phyloP scores from a whole-genome alignment of 306 rosid genomes.

The barrel medic (Medicago truncatula) region MtrunA17r5.0-ANR NC_053044.1:23570001-23570500 shows the following conservation, averaged over 20 bases:
- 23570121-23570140: slow-evolving; percentile 50
- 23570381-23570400: slow-evolving; percentile 15
- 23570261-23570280: slow-evolving; percentile 52
- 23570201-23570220: slow-evolving; percentile 45
- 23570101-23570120: slow-evolving; percentile 45
- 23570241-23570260: slow-evolving; percentile 67
- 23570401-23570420: not conserved
- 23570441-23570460: not conserved
- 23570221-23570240: slow-evolving; percentile 50
- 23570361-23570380: not conserved
- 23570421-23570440: not conserved
- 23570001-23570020: slow-evolving; percentile 36
- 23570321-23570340: too few relatives aligned
- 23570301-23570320: too few relatives aligned
- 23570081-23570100: slow-evolving; percentile 54
- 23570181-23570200: slow-evolving; percentile 39
- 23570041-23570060: slow-evolving; percentile 67
- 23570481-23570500: not conserved
- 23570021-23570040: slow-evolving; percentile 7
- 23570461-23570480: not conserved
- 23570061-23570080: slow-evolving; percentile 88
- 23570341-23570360: too few relatives aligned
- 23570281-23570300: too few relatives aligned
- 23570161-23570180: slow-evolving; percentile 77
- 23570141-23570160: slow-evolving; percentile 39